phyloP scores from a whole-genome alignment of 2,329 filamentous ascomycete species.

The Aspergillus ochraceus region DNA sequence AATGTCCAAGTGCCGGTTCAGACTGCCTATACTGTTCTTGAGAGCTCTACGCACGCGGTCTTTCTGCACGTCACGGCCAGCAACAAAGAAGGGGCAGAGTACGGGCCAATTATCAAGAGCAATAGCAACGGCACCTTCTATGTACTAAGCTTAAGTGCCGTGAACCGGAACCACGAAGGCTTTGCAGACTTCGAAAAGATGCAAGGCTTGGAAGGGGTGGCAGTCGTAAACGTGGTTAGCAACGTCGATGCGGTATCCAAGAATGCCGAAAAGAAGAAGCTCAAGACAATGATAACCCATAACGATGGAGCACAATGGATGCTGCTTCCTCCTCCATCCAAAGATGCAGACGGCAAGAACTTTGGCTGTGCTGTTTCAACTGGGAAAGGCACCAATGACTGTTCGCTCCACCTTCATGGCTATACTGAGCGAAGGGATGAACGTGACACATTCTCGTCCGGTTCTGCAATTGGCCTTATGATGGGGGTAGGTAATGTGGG shows the following conservation, averaged over 20 bases:
- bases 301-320: constrained; percentile 92
- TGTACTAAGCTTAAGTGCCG: constrained; percentile 74
- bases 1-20: constrained; percentile 79
- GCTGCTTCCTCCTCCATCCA: constrained; percentile 68
- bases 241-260: constrained; percentile 67
- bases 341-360: constrained; percentile 68
- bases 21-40: constrained; percentile 85
- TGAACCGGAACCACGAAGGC: constrained; percentile 74
- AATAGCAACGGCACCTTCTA: constrained; percentile 98
- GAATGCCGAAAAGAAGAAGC: constrained; percentile 63
- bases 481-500: constrained; percentile 92
- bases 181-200: constrained; percentile 98
- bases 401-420: constrained; percentile 88
- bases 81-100: constrained; percentile 62
- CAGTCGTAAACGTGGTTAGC: constrained; percentile 78
- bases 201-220: constrained; percentile 85
- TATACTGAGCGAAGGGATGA: constrained; percentile 88
- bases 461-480: constrained; percentile 85
- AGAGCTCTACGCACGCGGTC: constrained; percentile 90
- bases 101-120: constrained; percentile 91
- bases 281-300: constrained; percentile 91
- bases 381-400: constrained; percentile 60
- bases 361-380: constrained; percentile 66
- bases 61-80: constrained; percentile 90
- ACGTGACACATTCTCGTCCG: constrained; percentile 82